phyloP scores from a whole-genome alignment of 2,329 filamentous ascomycete genomes.

The Scolecobasidium constrictum region DNA sequence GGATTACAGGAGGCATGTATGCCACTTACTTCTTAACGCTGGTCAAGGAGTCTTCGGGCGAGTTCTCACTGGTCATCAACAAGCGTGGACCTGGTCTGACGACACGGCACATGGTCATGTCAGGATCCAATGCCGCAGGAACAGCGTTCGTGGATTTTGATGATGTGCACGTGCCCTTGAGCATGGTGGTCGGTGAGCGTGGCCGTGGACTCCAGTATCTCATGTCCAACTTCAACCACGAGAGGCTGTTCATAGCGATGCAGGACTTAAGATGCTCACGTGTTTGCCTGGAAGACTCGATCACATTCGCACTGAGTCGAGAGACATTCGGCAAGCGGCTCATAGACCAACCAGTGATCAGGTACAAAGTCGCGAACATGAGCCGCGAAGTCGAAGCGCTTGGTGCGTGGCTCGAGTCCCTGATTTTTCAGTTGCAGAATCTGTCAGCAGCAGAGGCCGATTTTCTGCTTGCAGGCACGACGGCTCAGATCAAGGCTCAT shows the following conservation, averaged over 20 bases:
- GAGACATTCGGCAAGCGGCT: constrained; percentile 22
- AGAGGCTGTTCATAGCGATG: constrained; percentile 47
- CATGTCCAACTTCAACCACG: constrained; percentile 43
- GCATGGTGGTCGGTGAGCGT: constrained; percentile 43
- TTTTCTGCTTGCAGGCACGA: constrained; percentile 26
- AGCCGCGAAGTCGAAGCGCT: too few species aligned
- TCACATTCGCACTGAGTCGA: constrained; percentile 19
- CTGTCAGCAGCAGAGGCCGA: constrained; percentile 29
- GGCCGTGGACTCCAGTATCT: constrained; percentile 47
- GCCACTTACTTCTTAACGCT: constrained; percentile 53
- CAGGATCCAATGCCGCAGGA: constrained; percentile 53
- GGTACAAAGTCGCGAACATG: constrained; percentile 22
- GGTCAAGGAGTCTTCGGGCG: constrained; percentile 23
- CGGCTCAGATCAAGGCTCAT: constrained; percentile 36
- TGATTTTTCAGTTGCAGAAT: constrained; percentile 33
- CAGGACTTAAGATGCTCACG: constrained; percentile 19
- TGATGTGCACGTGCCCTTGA: constrained; percentile 42
- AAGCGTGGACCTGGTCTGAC: constrained; percentile 40
- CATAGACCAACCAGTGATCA: constrained; percentile 22
- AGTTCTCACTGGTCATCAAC: constrained; percentile 36
- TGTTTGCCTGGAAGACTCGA: constrained; percentile 19
- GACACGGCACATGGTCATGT: constrained; percentile 48
- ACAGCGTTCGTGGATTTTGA: constrained; percentile 46
- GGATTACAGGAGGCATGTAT: constrained; percentile 54
- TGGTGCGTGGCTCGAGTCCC: too few species aligned